A percentile compares a stretch with the other conserved stretches of the same genome.
Conservation (phyloP, 768 basidiomycete genomes). For the Xerocomus spinulosus region DNA sequence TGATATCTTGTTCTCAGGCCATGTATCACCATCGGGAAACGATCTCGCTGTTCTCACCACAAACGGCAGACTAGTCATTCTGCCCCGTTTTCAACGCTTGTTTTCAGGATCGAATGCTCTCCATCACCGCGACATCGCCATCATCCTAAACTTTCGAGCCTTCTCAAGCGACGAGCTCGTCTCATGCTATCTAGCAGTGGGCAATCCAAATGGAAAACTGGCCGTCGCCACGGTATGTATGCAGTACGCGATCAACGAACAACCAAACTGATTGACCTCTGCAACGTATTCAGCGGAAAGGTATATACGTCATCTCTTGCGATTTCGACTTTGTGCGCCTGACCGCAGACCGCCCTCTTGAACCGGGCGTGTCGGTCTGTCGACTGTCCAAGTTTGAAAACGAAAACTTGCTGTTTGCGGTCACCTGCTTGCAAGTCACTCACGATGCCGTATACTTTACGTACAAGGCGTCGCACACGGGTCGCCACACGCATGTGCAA, state of each 20-base stretch:
- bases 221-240: slow-evolving; percentile 43
- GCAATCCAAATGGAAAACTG: slow-evolving; percentile 35
- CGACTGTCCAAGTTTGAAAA: slow-evolving; percentile 16
- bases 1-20: slow-evolving; percentile 25
- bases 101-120: slow-evolving; percentile 26
- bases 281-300: slow-evolving; percentile 14
- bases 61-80: slow-evolving; percentile 24
- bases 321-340: slow-evolving; percentile 20
- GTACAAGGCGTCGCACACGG: slow-evolving; percentile 14
- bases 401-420: slow-evolving; percentile 11
- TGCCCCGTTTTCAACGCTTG: slow-evolving; percentile 26
- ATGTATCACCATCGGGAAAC: slow-evolving; percentile 47
- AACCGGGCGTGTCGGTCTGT: slow-evolving; percentile 27
- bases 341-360: slow-evolving; percentile 29
- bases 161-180: slow-evolving; percentile 10
- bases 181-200: slow-evolving; percentile 48
- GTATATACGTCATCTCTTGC: slow-evolving; percentile 24
- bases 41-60: slow-evolving; percentile 28
- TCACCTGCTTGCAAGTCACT: slow-evolving; percentile 55
- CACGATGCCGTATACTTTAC: slow-evolving; percentile 50
- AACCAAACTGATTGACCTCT: no score
- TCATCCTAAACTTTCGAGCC: slow-evolving; percentile 24
- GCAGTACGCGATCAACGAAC: neutral
- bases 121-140: slow-evolving; percentile 37
- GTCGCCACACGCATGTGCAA: neutral